These are phyloP conservation scores for Suillus subaureus DNA, from an alignment of 768 basidiomycete genomes.

Conservation along the genomic window DNA sequence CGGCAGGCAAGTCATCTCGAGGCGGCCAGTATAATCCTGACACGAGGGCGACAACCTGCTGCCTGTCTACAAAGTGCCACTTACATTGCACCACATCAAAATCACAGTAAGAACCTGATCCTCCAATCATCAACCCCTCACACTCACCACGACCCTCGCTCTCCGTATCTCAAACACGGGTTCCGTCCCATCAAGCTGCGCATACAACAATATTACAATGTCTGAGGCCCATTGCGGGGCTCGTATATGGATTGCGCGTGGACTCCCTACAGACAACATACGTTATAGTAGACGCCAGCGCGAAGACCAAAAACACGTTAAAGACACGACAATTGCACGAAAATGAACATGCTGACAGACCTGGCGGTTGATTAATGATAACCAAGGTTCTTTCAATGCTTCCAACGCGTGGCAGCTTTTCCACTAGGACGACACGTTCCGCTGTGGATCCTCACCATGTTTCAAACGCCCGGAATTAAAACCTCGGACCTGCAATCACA, in stretches of 20 bases:
- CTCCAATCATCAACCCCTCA: not conserved
- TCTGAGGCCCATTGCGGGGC: slow-evolving; percentile 12
- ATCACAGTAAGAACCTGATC: not conserved
- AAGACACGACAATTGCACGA: not conserved
- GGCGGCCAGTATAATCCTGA: slow-evolving; percentile 15
- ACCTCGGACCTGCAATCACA: not conserved
- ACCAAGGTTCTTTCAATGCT: not conserved
- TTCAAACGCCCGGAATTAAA: slow-evolving; percentile 4
- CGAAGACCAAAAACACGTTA: not conserved
- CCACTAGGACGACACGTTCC: slow-evolving; percentile 2
- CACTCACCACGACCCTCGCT: slow-evolving; percentile 29
- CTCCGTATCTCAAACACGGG: slow-evolving; percentile 26
- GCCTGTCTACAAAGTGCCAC: slow-evolving; percentile 25
- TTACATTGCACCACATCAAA: slow-evolving; percentile 16
- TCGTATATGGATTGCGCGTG: slow-evolving; percentile 17
- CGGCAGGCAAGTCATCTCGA: slow-evolving; percentile 4
- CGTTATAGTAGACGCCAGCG: not conserved
- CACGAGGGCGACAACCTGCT: slow-evolving; percentile 18
- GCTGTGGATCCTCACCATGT: not conserved
- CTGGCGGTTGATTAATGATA: not conserved
- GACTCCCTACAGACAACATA: slow-evolving; percentile 13
- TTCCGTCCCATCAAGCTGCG: slow-evolving; percentile 13
- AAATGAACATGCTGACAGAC: not conserved
- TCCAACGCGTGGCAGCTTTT: not conserved
- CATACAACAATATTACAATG: too few relatives aligned